Percentiles rank a stretch among this genome's conserved stretches.
Evolutionary conservation across 139 green algal genomes (phyloP).

Genomic region (Tetradesmus lagerheimii): DNA sequence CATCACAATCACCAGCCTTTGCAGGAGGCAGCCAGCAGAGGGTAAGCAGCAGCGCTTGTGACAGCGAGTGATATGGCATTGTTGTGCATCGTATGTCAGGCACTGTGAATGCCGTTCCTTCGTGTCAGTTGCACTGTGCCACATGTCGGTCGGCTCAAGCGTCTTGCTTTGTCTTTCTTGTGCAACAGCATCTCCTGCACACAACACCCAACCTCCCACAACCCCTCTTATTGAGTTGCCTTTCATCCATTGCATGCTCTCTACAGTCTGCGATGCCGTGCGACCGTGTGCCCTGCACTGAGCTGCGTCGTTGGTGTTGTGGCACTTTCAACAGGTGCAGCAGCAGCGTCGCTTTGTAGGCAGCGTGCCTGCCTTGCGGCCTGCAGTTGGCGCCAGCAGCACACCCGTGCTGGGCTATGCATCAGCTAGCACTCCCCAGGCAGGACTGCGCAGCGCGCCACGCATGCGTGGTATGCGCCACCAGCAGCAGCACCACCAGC

Average conservation of each 20-base stretch:
- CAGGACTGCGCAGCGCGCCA: not conserved
- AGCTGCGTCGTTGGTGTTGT: not conserved
- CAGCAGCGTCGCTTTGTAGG: not conserved
- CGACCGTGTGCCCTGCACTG: not conserved
- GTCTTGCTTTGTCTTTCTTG: too few relatives aligned
- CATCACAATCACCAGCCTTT: not conserved
- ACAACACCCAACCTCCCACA: too few relatives aligned
- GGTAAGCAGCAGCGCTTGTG: not conserved
- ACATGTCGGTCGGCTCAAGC: too few relatives aligned
- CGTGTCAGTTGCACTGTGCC: too few relatives aligned
- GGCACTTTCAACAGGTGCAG: not conserved
- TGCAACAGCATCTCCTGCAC: too few relatives aligned
- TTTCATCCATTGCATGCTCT: not conserved
- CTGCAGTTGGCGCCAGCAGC: not conserved
- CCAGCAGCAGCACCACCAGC: constrained; percentile 6
- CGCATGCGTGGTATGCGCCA: not conserved
- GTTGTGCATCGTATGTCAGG: too few relatives aligned
- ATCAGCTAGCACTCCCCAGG: not conserved
- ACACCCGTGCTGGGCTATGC: not conserved
- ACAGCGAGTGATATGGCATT: too few relatives aligned
- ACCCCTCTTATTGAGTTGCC: too few relatives aligned
- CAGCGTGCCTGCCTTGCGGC: not conserved
- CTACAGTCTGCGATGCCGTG: not conserved
- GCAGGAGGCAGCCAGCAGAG: not conserved
- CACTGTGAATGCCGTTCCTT: too few relatives aligned